Evolutionary conservation across 805 yeast genomes (phyloP).

Genomic region (Wickerhamiella vanderwaltii): DNA sequence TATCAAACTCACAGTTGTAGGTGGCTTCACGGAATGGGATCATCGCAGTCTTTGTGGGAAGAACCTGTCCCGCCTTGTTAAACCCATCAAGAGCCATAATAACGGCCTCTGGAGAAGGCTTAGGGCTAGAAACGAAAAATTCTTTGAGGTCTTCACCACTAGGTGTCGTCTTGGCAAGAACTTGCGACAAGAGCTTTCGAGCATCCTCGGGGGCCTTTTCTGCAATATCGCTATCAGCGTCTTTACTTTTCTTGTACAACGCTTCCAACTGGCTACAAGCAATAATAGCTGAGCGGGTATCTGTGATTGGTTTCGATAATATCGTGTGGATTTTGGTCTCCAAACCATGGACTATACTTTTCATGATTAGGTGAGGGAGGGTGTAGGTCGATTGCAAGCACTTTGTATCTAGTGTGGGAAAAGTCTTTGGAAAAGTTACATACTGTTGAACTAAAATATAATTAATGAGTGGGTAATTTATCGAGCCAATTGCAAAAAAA

Average conservation of each 20-base stretch:
- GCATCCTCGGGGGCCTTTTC: conserved; percentile 20
- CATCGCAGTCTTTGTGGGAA: conserved; percentile 30
- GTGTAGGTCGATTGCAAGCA: no score
- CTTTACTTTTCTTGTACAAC: conserved; percentile 15
- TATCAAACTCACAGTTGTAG: conserved; percentile 43
- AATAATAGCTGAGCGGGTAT: conserved; percentile 10
- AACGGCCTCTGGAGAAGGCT: conserved; percentile 17
- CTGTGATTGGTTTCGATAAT: background rate
- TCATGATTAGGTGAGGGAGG: conserved; percentile 9
- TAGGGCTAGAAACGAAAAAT: conserved; percentile 18
- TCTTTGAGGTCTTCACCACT: conserved; percentile 18
- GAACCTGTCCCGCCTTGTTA: conserved; percentile 13
- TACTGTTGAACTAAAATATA: no score
- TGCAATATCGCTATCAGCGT: conserved; percentile 18
- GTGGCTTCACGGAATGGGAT: conserved; percentile 54
- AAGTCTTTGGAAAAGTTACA: no score
- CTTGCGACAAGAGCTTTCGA: conserved; percentile 15
- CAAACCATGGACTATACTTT: conserved; percentile 5
- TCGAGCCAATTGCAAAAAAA: no score
- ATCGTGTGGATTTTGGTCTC: conserved; percentile 5
- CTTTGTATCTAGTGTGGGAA: no score
- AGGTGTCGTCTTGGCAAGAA: conserved; percentile 16
- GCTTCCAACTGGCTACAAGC: conserved; percentile 23
- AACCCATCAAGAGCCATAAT: conserved; percentile 18
- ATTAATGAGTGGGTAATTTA: no score